A percentile compares a stretch with the other conserved stretches of the same genome.
Conservation (phyloP, 2,329 filamentous ascomycete species). For the Penicillium sp. region DNA sequence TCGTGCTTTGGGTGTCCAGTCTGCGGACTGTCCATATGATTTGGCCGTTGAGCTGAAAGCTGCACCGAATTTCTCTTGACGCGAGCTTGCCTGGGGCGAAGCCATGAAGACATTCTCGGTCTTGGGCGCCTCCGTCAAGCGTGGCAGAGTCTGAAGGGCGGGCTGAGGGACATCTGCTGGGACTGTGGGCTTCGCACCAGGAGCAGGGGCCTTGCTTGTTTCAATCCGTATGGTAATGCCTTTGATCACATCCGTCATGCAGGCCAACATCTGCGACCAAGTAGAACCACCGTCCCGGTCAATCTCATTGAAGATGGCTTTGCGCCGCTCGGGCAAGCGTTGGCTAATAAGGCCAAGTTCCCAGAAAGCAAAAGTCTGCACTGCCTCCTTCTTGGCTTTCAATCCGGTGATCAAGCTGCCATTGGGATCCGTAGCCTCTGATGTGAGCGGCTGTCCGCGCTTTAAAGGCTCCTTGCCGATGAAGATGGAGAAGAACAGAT, state of each 20-base stretch:
- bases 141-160: constrained; percentile 47
- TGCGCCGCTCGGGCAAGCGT: constrained; percentile 68
- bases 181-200: constrained; percentile 28
- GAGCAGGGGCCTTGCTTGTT: constrained; percentile 50
- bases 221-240: constrained; percentile 65
- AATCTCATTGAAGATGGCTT: constrained; percentile 79
- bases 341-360: constrained; percentile 77
- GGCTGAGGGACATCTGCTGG: constrained; percentile 43
- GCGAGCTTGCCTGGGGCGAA: constrained; percentile 35
- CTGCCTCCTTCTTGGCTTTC: constrained; percentile 73
- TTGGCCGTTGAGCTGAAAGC: constrained; percentile 44
- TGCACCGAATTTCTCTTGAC: constrained; percentile 37
- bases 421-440: constrained; percentile 84
- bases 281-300: constrained; percentile 73
- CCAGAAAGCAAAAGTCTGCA: constrained; percentile 84
- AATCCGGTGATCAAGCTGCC: constrained; percentile 80
- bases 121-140: constrained; percentile 48
- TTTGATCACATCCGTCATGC: constrained; percentile 66
- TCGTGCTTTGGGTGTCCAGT: constrained; percentile 42
- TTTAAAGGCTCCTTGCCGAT: constrained; percentile 78
- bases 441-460: constrained; percentile 75
- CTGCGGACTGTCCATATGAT: constrained; percentile 43
- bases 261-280: constrained; percentile 71
- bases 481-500: constrained; percentile 73
- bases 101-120: constrained; percentile 47